Percentiles rank a stretch among this genome's conserved stretches.
Conservation (phyloP, 768 basidiomycete genomes). For the Russula earlei region DNA sequence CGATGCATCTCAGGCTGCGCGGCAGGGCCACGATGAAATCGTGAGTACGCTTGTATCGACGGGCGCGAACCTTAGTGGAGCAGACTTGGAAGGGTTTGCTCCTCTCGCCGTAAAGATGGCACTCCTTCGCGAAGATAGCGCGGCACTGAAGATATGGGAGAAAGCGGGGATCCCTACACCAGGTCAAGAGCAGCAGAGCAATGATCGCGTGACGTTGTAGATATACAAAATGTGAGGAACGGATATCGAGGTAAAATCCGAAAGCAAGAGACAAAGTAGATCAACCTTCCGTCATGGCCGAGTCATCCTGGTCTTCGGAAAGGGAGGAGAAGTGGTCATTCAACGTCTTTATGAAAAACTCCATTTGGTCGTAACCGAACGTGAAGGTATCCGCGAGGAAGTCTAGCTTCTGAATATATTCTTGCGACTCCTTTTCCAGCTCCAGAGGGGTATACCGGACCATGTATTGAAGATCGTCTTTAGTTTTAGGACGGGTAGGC, state of each 20-base stretch:
- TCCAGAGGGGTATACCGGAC: conserved; percentile 56
- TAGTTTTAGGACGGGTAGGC: conserved; percentile 26
- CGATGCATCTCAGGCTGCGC: conserved; percentile 47
- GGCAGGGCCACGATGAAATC: conserved; percentile 52
- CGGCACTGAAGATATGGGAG: conserved; percentile 42
- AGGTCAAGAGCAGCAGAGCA: conserved; percentile 7
- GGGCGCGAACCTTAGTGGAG: conserved; percentile 64
- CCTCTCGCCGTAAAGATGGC: conserved; percentile 37
- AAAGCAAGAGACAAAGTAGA: background rate
- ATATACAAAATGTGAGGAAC: conserved; percentile 5
- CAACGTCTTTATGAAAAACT: conserved; percentile 56
- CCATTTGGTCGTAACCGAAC: conserved; percentile 57
- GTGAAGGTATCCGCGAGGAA: conserved; percentile 60
- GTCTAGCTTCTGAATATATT: conserved; percentile 48
- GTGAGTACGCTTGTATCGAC: conserved; percentile 60
- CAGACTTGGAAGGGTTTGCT: conserved; percentile 51
- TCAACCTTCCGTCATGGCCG: conserved; percentile 24
- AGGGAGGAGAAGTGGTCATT: conserved; percentile 38
- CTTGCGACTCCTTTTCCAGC: conserved; percentile 49
- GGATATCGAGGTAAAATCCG: background rate
- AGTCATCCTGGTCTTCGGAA: conserved; percentile 27
- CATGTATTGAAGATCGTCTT: conserved; percentile 35
- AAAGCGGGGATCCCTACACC: conserved; percentile 36
- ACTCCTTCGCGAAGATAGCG: conserved; percentile 32
- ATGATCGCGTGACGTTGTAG: conserved; percentile 4